Conservation (phyloP, 306 rosid genomes). For the Trifolium subterraneum region DNA sequence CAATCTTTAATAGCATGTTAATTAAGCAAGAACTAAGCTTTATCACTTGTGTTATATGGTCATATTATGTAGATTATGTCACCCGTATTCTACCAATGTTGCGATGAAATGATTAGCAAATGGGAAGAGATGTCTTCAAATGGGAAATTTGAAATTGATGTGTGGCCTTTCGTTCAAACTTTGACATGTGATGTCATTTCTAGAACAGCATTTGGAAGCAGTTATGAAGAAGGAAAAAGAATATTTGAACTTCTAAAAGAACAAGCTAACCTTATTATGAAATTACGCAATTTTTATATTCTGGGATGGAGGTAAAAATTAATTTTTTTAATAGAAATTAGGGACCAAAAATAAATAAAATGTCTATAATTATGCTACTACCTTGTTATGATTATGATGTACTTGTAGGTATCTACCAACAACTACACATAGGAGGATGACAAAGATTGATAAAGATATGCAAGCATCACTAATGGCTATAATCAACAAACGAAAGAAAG, state of each 20-base stretch:
- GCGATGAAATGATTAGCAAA: constrained; percentile 42
- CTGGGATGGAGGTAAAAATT: constrained; percentile 57
- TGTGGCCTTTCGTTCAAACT: constrained; percentile 46
- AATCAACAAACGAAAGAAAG: constrained; percentile 41
- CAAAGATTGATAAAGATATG: constrained; percentile 36
- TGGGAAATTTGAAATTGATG: constrained; percentile 48
- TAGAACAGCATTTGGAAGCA: constrained; percentile 54
- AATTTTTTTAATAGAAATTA: background rate
- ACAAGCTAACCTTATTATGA: constrained; percentile 11
- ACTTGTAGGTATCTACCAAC: constrained; percentile 54
- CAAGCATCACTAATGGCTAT: constrained; percentile 36
- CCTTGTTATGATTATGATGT: too few relatives aligned
- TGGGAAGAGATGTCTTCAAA: constrained; percentile 46
- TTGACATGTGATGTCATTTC: constrained; percentile 50
- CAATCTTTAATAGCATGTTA: background rate
- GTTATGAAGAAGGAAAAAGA: constrained; percentile 52
- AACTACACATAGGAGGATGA: constrained; percentile 34
- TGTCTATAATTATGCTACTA: too few relatives aligned
- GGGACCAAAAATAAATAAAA: background rate
- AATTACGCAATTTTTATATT: constrained; percentile 12
- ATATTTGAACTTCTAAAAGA: constrained; percentile 53
- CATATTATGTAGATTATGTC: constrained; percentile 36
- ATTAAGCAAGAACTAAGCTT: background rate
- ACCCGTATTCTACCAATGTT: constrained; percentile 26
- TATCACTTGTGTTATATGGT: background rate